Percentiles rank a stretch among this genome's conserved stretches.
phyloP scores from a whole-genome alignment of 1,139 yeast genomes.

The Yamadazyma aaseri region DNA sequence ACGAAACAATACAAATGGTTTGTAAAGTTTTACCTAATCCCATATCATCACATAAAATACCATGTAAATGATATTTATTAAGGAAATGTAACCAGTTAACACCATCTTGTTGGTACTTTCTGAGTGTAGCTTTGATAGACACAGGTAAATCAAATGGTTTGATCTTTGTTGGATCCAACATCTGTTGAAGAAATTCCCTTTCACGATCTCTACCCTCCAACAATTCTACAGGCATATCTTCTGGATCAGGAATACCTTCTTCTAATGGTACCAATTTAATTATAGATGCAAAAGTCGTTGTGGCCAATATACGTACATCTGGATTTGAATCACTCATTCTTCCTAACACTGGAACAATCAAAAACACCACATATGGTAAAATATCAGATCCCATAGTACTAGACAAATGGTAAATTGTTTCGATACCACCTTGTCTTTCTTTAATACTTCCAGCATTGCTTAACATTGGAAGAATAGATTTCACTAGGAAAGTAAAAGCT shows the following conservation, averaged over 20 bases:
- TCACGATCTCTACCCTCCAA: conserved; percentile 90
- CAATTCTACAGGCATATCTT: conserved; percentile 82
- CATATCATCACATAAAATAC: conserved; percentile 98
- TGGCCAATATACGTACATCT: conserved; percentile 87
- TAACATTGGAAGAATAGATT: conserved; percentile 73
- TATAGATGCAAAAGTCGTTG: conserved; percentile 95
- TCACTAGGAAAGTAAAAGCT: conserved; percentile 80
- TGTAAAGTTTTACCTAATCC: conserved; percentile 97
- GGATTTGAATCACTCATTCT: conserved; percentile 95
- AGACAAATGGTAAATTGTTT: conserved; percentile 83
- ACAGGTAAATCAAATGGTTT: conserved; percentile 88
- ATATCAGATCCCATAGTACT: conserved; percentile 84
- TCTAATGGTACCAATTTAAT: conserved; percentile 95
- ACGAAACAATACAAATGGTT: conserved; percentile 93
- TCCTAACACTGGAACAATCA: conserved; percentile 94
- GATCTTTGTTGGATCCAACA: conserved; percentile 97
- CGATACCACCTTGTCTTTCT: conserved; percentile 92
- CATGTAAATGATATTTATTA: conserved; percentile 93
- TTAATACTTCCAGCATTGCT: conserved; percentile 74
- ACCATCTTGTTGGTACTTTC: conserved; percentile 98
- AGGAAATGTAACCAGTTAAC: conserved; percentile 97
- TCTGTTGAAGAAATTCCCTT: conserved; percentile 91
- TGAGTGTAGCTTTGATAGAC: conserved; percentile 84
- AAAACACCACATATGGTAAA: conserved; percentile 90
- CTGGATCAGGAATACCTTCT: conserved; percentile 96